Percentiles rank a stretch among this genome's conserved stretches.
Evolutionary conservation across 805 yeast genomes (phyloP).

Genomic region (Kuraishia ogatae): DNA sequence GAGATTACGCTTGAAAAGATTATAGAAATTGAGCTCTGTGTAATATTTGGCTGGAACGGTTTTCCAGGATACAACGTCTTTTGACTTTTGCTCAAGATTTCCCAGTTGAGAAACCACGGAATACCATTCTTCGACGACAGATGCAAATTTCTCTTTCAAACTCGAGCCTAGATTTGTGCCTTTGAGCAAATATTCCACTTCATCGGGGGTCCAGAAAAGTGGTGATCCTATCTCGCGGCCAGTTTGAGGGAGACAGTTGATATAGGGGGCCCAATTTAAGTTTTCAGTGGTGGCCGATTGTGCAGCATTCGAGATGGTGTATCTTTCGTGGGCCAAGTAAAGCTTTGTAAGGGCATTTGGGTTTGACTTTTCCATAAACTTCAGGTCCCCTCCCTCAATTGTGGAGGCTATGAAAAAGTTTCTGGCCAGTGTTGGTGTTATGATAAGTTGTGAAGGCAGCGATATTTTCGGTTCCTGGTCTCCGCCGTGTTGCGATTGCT

Average conservation of each 20-base stretch:
- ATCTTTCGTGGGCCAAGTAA: background rate
- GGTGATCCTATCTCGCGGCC: conserved; percentile 48
- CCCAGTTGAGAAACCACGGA: conserved; percentile 14
- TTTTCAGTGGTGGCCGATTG: conserved; percentile 4
- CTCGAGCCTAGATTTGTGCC: conserved; percentile 68
- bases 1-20: conserved; percentile 5
- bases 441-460: background rate
- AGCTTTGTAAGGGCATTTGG: background rate
- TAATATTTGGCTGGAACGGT: conserved; percentile 9
- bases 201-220: conserved; percentile 50
- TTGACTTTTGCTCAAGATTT: background rate
- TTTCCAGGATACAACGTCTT: background rate
- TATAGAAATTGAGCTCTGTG: conserved; percentile 19
- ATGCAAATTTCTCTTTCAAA: conserved; percentile 33
- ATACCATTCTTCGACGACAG: conserved; percentile 56
- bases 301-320: background rate
- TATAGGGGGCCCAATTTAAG: conserved; percentile 5
- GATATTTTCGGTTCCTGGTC: background rate
- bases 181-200: conserved; percentile 33
- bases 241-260: background rate
- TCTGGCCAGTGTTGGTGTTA: conserved; percentile 4
- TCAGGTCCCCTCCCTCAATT: background rate
- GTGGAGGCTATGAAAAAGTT: conserved; percentile 1
- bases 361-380: background rate
- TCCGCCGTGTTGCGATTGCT: background rate